Evolutionary conservation across 1,284 basidiomycete genomes (phyloP), one percentile per base, ranked within the genome.

Genomic region (Pseudozyma flocculosa): DNA sequence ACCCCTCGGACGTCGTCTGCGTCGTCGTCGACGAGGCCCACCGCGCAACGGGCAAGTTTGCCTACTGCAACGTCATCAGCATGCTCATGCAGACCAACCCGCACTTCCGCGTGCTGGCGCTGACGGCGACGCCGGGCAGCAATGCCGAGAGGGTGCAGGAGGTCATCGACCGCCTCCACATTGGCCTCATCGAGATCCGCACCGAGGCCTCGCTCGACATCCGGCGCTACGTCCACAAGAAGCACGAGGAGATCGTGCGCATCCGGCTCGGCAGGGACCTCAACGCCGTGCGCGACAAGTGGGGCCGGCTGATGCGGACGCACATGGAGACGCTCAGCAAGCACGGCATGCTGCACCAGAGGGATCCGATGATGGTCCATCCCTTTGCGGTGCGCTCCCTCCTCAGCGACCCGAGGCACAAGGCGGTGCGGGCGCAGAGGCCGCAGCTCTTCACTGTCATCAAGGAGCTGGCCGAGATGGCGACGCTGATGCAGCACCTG

Each of bases 21-120:
- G 78, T 93, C 17, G 90, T 94, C 21, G 82, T 94, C 45, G 94
- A 99, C 70, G 95, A 99, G 76, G 95, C 95, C 0, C 95, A 99
- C 79, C 86, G 88, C 71, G 94, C 90, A 0, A 91, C 88, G 0
- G 94, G 95, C 2, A 87, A 88, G 54, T 95, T 95, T 70, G 87
- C 94, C 2, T 98, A 99, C 76, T 88, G 88, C 48, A 88, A 90
- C 68, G 87, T 92, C 45, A 83, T 98, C 43, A 87, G 91, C 10
- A 90, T 84, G 65, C 83, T 99, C 72, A 96, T 93, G 86, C 86
- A 89, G 0, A 89, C 88, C 78, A 96, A 97, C 68, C 92, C 92
- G 0, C 86, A 92, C 79, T 95, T 96, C 73, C 87, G 95, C 15
- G 83, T 98, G 2, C 82, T 98, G 8, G 95, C 93, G 1, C 83